phyloP scores from a whole-genome alignment of 78 protist species.

The Planoprotostelium fungivorum region DNA sequence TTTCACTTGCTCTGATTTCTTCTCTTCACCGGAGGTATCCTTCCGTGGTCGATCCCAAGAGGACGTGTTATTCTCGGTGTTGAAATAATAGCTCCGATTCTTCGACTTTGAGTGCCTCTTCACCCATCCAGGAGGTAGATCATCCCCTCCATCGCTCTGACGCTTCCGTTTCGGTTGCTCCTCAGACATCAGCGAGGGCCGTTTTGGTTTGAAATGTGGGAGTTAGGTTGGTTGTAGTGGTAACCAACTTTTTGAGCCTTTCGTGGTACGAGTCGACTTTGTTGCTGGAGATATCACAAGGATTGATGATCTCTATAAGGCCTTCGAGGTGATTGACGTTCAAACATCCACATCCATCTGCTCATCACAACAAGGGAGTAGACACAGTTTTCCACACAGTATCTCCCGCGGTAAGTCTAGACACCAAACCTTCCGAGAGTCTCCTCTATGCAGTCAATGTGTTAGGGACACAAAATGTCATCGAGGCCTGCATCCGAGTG shows the following conservation, averaged over 20 bases:
- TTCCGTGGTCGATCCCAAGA: neutral
- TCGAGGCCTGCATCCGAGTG: conserved; percentile 19
- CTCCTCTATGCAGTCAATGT: conserved; percentile 47
- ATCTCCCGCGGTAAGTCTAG: conserved; percentile 61
- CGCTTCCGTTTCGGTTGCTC: too few species aligned
- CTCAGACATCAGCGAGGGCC: too few species aligned
- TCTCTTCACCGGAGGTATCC: neutral
- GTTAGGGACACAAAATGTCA: conserved; percentile 41
- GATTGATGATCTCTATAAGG: too few species aligned
- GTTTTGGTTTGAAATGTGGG: too few species aligned
- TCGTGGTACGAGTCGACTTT: too few species aligned
- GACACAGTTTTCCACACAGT: conserved; percentile 56
- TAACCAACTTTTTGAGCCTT: too few species aligned
- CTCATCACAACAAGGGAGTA: too few species aligned
- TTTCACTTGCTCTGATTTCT: neutral
- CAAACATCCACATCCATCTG: too few species aligned
- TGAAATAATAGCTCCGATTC: neutral
- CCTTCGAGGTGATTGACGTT: too few species aligned
- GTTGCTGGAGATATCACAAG: too few species aligned
- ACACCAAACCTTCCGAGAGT: neutral
- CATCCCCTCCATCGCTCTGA: too few species aligned
- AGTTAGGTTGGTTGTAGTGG: too few species aligned
- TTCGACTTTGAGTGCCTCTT: neutral
- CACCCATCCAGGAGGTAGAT: neutral
- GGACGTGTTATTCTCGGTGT: neutral